Conservation (phyloP, 1,284 basidiomycete genomes). For the Entoloma clypeatum region DNA sequence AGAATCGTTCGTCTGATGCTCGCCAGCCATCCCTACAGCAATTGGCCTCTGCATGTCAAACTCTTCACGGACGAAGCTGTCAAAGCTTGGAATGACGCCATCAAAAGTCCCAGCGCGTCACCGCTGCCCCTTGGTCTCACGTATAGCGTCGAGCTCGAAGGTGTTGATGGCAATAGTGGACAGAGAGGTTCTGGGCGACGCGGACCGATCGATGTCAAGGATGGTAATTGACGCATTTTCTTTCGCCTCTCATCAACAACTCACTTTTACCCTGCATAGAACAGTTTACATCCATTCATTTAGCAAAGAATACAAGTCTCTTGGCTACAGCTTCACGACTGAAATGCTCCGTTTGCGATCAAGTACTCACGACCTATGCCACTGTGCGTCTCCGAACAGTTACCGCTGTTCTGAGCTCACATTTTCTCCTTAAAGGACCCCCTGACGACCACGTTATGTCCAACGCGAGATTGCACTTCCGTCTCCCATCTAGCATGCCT, state of each 20-base stretch:
- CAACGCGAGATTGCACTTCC: conserved; percentile 45
- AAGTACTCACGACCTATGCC: conserved; percentile 37
- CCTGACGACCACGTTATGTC: conserved; percentile 45
- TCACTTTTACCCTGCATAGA: conserved; percentile 19
- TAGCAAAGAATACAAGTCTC: conserved; percentile 48
- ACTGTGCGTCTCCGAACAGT: conserved; percentile 40
- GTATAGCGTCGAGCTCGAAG: conserved; percentile 58
- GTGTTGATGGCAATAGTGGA: conserved; percentile 66
- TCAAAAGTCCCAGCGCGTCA: conserved; percentile 15
- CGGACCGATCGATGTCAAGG: conserved; percentile 63
- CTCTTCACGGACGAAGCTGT: conserved; percentile 62
- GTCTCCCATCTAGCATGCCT: conserved; percentile 73
- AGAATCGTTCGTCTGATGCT: conserved; percentile 57
- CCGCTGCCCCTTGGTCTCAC: conserved; percentile 51
- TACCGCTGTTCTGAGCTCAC: conserved; percentile 1
- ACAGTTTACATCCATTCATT: conserved; percentile 54
- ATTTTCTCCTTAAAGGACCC: conserved; percentile 45
- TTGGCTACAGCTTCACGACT: conserved; percentile 30
- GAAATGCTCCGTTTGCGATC: conserved; percentile 53
- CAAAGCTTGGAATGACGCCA: conserved; percentile 43
- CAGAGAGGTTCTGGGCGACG: conserved; percentile 42
- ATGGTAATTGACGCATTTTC: conserved; percentile 39
- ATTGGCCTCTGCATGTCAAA: conserved; percentile 66
- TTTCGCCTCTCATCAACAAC: conserved; percentile 5
- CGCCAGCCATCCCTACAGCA: conserved; percentile 52